Percentiles rank a stretch among this genome's conserved stretches.
phyloP scores from a whole-genome alignment of 2,329 filamentous ascomycete species.

The Fusarium armeniacum region DNA sequence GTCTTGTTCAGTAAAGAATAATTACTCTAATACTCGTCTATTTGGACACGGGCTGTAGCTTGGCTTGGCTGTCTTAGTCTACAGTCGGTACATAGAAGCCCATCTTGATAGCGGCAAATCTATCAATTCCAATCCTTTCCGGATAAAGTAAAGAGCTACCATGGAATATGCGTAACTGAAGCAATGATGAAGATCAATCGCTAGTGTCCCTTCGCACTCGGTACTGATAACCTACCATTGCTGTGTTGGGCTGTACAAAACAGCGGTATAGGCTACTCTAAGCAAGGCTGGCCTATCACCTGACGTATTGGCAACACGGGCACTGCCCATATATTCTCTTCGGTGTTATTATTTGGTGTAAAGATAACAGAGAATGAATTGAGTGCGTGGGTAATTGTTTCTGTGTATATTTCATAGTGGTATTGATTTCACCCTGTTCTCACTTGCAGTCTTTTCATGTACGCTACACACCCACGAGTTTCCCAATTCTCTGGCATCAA shows the following conservation, averaged over 20 bases:
- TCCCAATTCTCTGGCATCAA: not conserved
- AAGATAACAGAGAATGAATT: slow-evolving; percentile 10
- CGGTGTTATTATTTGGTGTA: slow-evolving; percentile 18
- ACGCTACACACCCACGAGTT: slow-evolving; percentile 18
- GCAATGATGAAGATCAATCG: slow-evolving; percentile 20
- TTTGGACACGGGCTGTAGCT: not conserved
- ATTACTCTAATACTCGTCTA: slow-evolving; percentile 17
- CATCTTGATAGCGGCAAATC: slow-evolving; percentile 40
- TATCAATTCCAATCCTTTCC: slow-evolving; percentile 39
- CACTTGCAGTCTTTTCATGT: not conserved
- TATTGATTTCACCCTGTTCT: not conserved
- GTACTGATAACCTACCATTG: slow-evolving; percentile 10
- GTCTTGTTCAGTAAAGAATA: not conserved
- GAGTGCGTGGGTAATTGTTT: not conserved
- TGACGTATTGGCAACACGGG: slow-evolving; percentile 23
- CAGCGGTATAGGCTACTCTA: slow-evolving; percentile 29
- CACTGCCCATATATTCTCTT: slow-evolving; percentile 3
- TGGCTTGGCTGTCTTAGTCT: slow-evolving; percentile 17
- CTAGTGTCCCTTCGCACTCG: slow-evolving; percentile 4
- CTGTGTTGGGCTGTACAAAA: slow-evolving; percentile 13
- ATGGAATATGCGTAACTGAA: slow-evolving; percentile 8
- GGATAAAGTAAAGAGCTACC: slow-evolving; percentile 30
- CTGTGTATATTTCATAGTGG: not conserved
- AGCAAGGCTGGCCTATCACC: slow-evolving; percentile 35
- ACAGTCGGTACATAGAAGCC: slow-evolving; percentile 15